Conservation (phyloP, 2,329 filamentous ascomycete genomes). For the Diplocarpon rosae region DNA sequence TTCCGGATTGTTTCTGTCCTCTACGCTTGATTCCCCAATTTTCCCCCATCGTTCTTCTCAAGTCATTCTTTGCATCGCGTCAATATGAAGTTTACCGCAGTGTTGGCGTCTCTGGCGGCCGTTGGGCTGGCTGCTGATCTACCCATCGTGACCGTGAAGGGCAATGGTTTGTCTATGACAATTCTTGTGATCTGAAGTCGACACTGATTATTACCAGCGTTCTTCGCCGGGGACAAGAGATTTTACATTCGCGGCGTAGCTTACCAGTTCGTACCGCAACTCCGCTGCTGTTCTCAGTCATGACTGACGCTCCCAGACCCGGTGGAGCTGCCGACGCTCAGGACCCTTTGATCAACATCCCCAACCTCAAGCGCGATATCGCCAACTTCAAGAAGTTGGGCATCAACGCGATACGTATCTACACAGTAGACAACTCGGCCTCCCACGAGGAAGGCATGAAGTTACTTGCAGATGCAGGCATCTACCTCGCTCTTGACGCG, state of each 20-base stretch:
- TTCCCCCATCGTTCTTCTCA: no score
- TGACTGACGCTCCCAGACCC: slow-evolving; percentile 3
- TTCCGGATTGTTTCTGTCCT: not conserved
- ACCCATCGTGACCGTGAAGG: slow-evolving; percentile 20
- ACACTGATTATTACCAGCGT: slow-evolving; percentile 2
- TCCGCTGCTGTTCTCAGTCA: not conserved
- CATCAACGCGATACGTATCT: slow-evolving; percentile 62
- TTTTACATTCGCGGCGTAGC: slow-evolving; percentile 53
- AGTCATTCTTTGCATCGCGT: no score
- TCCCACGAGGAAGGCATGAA: slow-evolving; percentile 61
- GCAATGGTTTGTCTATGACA: slow-evolving; percentile 17
- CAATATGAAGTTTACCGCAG: slow-evolving; percentile 20
- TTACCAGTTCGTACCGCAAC: slow-evolving; percentile 36
- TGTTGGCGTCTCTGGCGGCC: slow-evolving; percentile 18
- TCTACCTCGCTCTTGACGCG: slow-evolving; percentile 63
- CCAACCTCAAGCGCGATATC: slow-evolving; percentile 53
- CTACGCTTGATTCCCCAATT: no score
- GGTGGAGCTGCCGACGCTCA: slow-evolving; percentile 48
- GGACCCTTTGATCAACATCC: slow-evolving; percentile 52
- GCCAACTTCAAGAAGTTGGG: slow-evolving; percentile 56
- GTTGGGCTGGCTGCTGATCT: slow-evolving; percentile 10
- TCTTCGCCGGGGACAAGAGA: slow-evolving; percentile 22
- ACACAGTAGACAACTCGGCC: slow-evolving; percentile 60
- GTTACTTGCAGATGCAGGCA: slow-evolving; percentile 54
- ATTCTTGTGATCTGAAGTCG: not conserved